Evolutionary conservation across 169 alveolate genomes (phyloP), one percentile per base, ranked within the genome.

Genomic region (Cryptosporidium meleagridis): DNA sequence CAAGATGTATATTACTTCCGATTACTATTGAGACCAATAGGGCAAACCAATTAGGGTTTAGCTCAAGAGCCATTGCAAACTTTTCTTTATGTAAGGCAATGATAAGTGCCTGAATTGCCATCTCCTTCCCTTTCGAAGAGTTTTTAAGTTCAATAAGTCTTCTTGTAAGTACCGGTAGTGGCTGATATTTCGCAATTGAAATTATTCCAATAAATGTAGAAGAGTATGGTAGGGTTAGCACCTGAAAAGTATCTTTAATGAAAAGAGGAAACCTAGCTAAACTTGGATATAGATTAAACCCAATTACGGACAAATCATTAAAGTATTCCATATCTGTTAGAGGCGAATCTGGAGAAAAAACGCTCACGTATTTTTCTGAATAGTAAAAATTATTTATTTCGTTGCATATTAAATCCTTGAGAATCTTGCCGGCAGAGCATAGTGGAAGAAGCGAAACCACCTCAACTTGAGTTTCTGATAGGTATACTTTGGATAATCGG

Each of bases 31-130:
- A 59, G 35, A 37, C 55, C 21, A 73, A 45, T 31, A 59, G 48
- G 21, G 71, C 86, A 45, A 53, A 73, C 86, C 86, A 73, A 39
- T 73, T 73, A n/a, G 26, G 35, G 26, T 58, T 44, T 2, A 73
- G 71, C 65, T 73, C 72, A 3, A 73, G 29, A 29, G 71, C 86
- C 41, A 73, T 73, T 53, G 71, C 59, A 3, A 59, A 59, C 29
- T 73, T 73, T 18, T 58, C 70, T 41, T 31, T 73, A 33, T 55
- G 26, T 58, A 73, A 8, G 4, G 86, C 44, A 8, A 73, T 26
- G 18, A 73, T 73, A 23, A 73, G 33, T 8, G 86, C 69, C 18
- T 73, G 59, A n/a, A 53, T 26, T 73, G 86, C 70, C 65, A 35
- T 48, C 35, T n/a, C 45, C n/a, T 73, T 73, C 55, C 72, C 86